phyloP scores from a whole-genome alignment of 2,329 filamentous ascomycete genomes.

The Gnomoniopsis smithogilvyi region DNA sequence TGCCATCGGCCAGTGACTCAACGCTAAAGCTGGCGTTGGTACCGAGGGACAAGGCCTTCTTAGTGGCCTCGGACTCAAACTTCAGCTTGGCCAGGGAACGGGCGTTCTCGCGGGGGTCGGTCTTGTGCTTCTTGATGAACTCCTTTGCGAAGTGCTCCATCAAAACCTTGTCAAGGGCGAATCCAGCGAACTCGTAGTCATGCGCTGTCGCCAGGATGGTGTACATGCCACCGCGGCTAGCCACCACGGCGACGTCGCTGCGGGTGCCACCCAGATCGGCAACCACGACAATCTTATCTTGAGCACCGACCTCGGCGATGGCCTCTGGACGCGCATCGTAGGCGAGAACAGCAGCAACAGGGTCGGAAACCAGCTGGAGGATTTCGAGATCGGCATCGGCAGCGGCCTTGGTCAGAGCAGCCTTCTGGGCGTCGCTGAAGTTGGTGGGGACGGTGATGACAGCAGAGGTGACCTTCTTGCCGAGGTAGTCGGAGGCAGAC shows the following conservation, averaged over 20 bases:
- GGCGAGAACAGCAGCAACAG: slow-evolving; percentile 81
- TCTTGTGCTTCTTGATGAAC: slow-evolving; percentile 95
- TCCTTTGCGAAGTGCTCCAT: slow-evolving; percentile 98
- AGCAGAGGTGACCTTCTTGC: slow-evolving; percentile 90
- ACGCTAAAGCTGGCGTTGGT: slow-evolving; percentile 88
- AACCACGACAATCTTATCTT: slow-evolving; percentile 89
- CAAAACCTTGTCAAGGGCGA: slow-evolving; percentile 82
- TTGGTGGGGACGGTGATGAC: slow-evolving; percentile 94
- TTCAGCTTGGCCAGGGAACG: slow-evolving; percentile 88
- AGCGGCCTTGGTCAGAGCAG: slow-evolving; percentile 73
- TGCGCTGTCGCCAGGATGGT: slow-evolving; percentile 89
- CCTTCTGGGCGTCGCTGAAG: slow-evolving; percentile 83
- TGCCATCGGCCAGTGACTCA: slow-evolving; percentile 82
- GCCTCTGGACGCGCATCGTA: slow-evolving; percentile 84
- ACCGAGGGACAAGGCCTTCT: slow-evolving; percentile 87
- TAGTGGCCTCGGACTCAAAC: slow-evolving; percentile 84
- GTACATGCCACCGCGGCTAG: slow-evolving; percentile 93
- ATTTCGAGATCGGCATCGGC: slow-evolving; percentile 81
- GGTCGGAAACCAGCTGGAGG: slow-evolving; percentile 89
- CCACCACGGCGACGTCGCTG: slow-evolving; percentile 86
- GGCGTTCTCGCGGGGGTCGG: slow-evolving; percentile 78
- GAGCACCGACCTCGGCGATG: slow-evolving; percentile 39
- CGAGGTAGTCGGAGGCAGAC: slow-evolving; percentile 87
- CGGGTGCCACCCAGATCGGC: slow-evolving; percentile 90
- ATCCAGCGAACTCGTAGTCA: slow-evolving; percentile 90